Conservation (phyloP, 179 eudicot species). For the Silene coronaria region DNA sequence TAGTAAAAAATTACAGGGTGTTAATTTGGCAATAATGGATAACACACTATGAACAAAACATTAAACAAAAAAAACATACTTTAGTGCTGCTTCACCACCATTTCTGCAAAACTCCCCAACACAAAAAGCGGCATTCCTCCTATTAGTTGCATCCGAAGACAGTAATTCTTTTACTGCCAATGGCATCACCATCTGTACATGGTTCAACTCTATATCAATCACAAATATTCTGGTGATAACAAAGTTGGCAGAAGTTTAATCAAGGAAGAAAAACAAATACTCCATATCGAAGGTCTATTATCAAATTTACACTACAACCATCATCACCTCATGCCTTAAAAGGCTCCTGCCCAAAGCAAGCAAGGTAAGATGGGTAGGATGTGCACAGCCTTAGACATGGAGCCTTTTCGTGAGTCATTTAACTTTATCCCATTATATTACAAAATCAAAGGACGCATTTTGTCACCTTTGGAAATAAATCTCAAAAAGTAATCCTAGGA, state of each 20-base stretch:
- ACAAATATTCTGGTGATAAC: not conserved
- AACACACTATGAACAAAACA: not conserved
- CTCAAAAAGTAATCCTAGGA: not conserved
- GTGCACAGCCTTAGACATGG: not conserved
- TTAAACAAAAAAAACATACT: constrained; percentile 41
- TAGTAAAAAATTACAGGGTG: not conserved
- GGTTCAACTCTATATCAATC: constrained; percentile 16
- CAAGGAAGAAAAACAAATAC: not conserved
- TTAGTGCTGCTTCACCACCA: constrained; percentile 73
- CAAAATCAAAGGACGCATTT: not conserved
- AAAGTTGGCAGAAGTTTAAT: not conserved
- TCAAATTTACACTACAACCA: not conserved
- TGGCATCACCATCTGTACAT: constrained; percentile 69
- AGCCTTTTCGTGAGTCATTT: not conserved
- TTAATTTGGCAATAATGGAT: not conserved
- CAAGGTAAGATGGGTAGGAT: not conserved
- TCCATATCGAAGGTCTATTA: not conserved
- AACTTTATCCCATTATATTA: not conserved
- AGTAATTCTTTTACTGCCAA: constrained; percentile 80
- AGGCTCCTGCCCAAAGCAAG: not conserved
- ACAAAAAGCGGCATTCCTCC: constrained; percentile 98
- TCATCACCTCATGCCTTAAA: not conserved
- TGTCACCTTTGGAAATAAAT: not conserved
- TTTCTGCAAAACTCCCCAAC: constrained; percentile 90
- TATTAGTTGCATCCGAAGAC: constrained; percentile 73